Conservation (phyloP, 805 yeast species). For the Zygosaccharomyces bisporus region DNA sequence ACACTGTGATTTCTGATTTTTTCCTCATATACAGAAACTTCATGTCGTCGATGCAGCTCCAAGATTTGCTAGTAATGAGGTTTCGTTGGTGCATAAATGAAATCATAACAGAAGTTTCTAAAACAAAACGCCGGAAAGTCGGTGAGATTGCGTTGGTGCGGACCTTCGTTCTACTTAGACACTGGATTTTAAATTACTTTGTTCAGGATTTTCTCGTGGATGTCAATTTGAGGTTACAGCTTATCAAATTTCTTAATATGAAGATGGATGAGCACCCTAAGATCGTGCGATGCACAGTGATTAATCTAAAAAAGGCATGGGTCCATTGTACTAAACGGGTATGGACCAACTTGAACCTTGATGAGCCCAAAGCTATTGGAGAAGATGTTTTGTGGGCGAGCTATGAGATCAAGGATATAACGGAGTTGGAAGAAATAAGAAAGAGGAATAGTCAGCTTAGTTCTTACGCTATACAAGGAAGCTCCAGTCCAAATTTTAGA, state of each 20-base stretch:
- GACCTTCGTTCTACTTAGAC: constrained; percentile 81
- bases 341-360: constrained; percentile 29
- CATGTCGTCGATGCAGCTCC: constrained; percentile 51
- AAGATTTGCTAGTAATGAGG: constrained; percentile 60
- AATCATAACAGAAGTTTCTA: constrained; percentile 15
- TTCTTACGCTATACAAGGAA: constrained; percentile 29
- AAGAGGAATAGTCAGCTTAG: constrained; percentile 31
- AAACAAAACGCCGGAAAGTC: constrained; percentile 32
- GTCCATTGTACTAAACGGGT: constrained; percentile 27
- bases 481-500: constrained; percentile 32
- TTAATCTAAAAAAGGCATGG: constrained; percentile 51
- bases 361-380: constrained; percentile 18
- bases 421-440: constrained; percentile 15
- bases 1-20: constrained; percentile 76
- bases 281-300: constrained; percentile 38
- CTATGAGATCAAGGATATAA: constrained; percentile 24
- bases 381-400: constrained; percentile 24
- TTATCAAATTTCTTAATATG: constrained; percentile 43
- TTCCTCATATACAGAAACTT: constrained; percentile 79
- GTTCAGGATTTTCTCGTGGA: constrained; percentile 72
- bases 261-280: constrained; percentile 18
- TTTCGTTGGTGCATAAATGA: constrained; percentile 65
- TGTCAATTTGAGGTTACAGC: constrained; percentile 43
- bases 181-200: constrained; percentile 87
- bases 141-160: constrained; percentile 72